A percentile compares a stretch with the other conserved stretches of the same genome.
These are phyloP conservation scores for Sphagnum tenellum DNA, from an alignment of 225 moss, liverwort and hornwort species.

Conservation along the genomic window DNA sequence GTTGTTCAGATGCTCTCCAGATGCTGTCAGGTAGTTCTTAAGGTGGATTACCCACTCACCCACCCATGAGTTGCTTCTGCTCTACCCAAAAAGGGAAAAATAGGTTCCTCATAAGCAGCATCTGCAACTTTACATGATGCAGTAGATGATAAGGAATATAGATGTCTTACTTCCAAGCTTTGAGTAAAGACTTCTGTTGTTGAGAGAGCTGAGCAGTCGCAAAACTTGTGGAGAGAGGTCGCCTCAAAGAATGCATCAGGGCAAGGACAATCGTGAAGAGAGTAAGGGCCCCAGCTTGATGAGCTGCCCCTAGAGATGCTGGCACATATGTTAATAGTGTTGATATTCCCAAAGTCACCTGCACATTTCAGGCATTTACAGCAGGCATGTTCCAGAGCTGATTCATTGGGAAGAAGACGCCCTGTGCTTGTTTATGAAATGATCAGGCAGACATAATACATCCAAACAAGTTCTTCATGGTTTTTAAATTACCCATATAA, in stretches of 20 bases:
- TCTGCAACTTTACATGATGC: too few species aligned
- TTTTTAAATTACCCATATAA: too few species aligned
- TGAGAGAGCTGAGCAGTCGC: slow-evolving; percentile 34
- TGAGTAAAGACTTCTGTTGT: slow-evolving; percentile 18
- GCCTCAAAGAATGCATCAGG: slow-evolving; percentile 68
- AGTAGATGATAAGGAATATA: too few species aligned
- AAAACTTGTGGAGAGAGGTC: slow-evolving; percentile 50
- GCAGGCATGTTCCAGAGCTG: not conserved
- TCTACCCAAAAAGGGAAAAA: too few species aligned
- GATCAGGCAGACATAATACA: too few species aligned
- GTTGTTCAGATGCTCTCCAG: too few species aligned
- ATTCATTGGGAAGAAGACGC: not conserved
- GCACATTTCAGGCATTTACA: slow-evolving; percentile 11
- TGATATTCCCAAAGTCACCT: slow-evolving; percentile 88
- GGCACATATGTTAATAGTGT: slow-evolving; percentile 90
- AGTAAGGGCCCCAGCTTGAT: slow-evolving; percentile 95
- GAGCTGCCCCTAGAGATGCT: slow-evolving; percentile 81
- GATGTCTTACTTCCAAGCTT: slow-evolving; percentile 4
- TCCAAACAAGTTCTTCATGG: too few species aligned
- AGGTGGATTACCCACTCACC: too few species aligned
- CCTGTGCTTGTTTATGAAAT: too few species aligned
- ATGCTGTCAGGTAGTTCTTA: too few species aligned
- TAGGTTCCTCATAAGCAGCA: too few species aligned
- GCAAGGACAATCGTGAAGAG: slow-evolving; percentile 78
- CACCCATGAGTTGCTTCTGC: too few species aligned